phyloP scores from a whole-genome alignment of 441 rosid genomes.

The Bruguiera hainesii region DNA sequence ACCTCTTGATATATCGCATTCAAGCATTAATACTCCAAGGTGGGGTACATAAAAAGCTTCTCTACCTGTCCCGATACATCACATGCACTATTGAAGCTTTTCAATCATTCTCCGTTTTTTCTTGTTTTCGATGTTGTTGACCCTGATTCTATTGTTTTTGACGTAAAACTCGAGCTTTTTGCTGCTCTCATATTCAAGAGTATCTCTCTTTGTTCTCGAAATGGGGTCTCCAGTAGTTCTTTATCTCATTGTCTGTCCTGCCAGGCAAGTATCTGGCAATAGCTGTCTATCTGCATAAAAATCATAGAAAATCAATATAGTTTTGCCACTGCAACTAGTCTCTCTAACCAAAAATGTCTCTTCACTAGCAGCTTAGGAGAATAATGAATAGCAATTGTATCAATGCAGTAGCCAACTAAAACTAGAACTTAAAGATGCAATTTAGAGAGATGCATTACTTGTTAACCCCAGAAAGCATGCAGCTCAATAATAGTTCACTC shows the following conservation, averaged over 20 bases:
- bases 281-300: conserved; percentile 42
- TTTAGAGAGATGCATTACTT: conserved; percentile 42
- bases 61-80: conserved; percentile 16
- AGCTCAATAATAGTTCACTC: too few relatives aligned
- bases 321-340: neutral
- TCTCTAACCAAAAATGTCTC: neutral
- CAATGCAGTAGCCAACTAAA: too few relatives aligned
- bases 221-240: conserved; percentile 28
- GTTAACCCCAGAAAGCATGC: conserved; percentile 61
- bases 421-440: neutral
- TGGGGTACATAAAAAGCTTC: conserved; percentile 20
- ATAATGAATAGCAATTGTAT: too few relatives aligned
- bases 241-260: conserved; percentile 59
- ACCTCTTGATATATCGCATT: conserved; percentile 25
- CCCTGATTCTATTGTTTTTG: conserved; percentile 25
- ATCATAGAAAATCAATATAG: neutral
- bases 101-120: conserved; percentile 9
- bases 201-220: conserved; percentile 30
- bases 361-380: too few relatives aligned
- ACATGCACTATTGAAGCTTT: conserved; percentile 1
- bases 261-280: conserved; percentile 51
- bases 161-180: conserved; percentile 26
- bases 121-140: conserved; percentile 14
- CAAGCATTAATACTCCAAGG: conserved; percentile 26
- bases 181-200: conserved; percentile 34